Evolutionary conservation across 2,329 filamentous ascomycete genomes (phyloP), one percentile per base, ranked within the genome.

Genomic region (Aspergillus eucalypticola): DNA sequence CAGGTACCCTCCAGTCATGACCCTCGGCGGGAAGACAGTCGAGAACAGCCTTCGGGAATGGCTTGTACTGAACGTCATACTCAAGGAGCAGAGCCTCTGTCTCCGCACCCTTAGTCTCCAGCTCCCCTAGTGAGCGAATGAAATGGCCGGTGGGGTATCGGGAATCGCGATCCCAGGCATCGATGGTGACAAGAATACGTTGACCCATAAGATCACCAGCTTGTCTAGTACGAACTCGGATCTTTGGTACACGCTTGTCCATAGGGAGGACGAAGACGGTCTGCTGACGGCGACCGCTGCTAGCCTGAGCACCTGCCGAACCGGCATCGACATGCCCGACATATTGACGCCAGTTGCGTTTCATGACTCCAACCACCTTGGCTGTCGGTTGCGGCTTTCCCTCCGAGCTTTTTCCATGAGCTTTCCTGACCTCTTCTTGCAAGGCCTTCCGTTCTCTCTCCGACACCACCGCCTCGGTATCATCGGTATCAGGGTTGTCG

Each of bases 231-330:
- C 93, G 88, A 57, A 99, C 87, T 49, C 92, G 87, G 69, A 99
- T 97, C 80, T 98, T 99, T 2, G 95, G 95, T 21, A 99, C 90
- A 70, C 92, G 90, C 82, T 96, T 98, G 77, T 99, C 94, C 94
- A 99, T 98, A 3, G 95, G 93, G 52, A 98, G 88, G 17, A 99
- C 83, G 77, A 99, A 99, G 13, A 99, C 92, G 15, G 87, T 96
- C 73, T 97, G 92, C 73, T 96, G 92, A 69, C 90, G 90, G 60
- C 92, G 86, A 29, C 91, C 92, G 67, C 92, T 89, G 61, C 87
- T 89, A 2, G 86, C 85, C 3, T 87, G 85, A 56, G 88, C 86
- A 69, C 88, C 89, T 52, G 92, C 89, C 2, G 93, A 96, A 10
- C 90, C 91, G 54, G 89, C 88, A 73, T 99, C 95, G 59, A 99